Conservation (phyloP, 768 basidiomycete genomes). For the Hemileccinum rubropunctum region DNA sequence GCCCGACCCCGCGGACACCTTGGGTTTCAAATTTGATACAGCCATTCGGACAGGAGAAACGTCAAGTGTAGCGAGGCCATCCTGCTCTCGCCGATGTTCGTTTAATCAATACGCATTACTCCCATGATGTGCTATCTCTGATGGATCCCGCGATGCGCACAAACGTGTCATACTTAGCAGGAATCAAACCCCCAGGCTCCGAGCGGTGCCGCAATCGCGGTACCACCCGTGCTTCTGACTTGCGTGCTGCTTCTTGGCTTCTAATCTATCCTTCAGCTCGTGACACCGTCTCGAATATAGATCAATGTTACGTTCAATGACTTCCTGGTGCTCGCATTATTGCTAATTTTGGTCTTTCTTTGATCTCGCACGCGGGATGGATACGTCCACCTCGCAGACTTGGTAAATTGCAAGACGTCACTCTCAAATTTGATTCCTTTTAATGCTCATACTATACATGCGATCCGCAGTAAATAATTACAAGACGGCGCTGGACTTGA, state of each 20-base stretch:
- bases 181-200: background rate
- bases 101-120: background rate
- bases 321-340: no score
- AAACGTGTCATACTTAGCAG: conserved; percentile 3
- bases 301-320: conserved; percentile 6
- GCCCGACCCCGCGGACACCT: conserved; percentile 13
- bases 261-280: background rate
- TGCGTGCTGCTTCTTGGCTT: conserved; percentile 5
- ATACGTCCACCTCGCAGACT: no score
- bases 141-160: conserved; percentile 12
- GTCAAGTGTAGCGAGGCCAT: no score
- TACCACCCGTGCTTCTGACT: conserved; percentile 16
- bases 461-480: background rate
- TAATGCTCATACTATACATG: background rate
- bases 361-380: no score
- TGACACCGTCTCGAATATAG: background rate
- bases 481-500: conserved; percentile 5
- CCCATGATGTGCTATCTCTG: no score
- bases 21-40: background rate
- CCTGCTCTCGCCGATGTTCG: background rate
- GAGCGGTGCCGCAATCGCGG: conserved; percentile 13
- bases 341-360: no score
- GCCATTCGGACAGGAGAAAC: no score
- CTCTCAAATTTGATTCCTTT: conserved; percentile 6
- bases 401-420: conserved; percentile 3